Percentiles rank a stretch among this genome's conserved stretches.
phyloP scores from a whole-genome alignment of 2,329 filamentous ascomycete species.

The Zalaria obscura region DNA sequence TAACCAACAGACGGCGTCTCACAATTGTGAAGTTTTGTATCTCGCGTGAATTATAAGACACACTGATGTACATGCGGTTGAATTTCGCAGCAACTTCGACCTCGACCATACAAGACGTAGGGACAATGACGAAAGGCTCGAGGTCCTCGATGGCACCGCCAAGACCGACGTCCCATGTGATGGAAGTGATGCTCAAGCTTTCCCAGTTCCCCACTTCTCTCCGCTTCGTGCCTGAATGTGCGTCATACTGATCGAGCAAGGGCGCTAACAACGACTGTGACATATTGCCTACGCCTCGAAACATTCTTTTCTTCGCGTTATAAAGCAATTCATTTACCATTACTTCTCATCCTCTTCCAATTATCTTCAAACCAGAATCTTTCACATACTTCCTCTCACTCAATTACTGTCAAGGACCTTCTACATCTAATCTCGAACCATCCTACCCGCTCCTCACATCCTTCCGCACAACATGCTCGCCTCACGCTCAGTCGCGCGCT shows the following conservation, averaged over 20 bases:
- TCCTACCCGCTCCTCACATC: background rate
- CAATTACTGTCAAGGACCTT: background rate
- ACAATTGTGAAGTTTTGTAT: no score
- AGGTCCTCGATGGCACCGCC: background rate
- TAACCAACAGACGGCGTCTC: no score
- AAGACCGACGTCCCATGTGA: background rate
- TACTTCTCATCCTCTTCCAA: background rate
- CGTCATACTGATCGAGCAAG: background rate
- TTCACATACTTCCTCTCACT: background rate
- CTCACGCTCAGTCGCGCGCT: slow-evolving; percentile 4
- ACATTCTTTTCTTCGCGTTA: background rate
- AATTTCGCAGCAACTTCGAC: no score
- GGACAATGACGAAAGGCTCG: background rate
- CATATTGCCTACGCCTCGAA: background rate
- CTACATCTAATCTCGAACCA: background rate
- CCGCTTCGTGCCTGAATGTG: background rate
- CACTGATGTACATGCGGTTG: no score
- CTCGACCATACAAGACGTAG: background rate
- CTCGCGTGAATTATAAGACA: no score
- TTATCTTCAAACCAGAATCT: background rate
- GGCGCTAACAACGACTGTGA: background rate
- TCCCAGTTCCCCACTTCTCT: background rate
- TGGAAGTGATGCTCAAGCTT: background rate
- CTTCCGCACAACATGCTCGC: slow-evolving; percentile 1
- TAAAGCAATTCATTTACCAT: background rate